A percentile compares a stretch with the other conserved stretches of the same genome.
Conservation (phyloP, 2,329 filamentous ascomycete genomes). For the Mycocentrospora acerina region DNA sequence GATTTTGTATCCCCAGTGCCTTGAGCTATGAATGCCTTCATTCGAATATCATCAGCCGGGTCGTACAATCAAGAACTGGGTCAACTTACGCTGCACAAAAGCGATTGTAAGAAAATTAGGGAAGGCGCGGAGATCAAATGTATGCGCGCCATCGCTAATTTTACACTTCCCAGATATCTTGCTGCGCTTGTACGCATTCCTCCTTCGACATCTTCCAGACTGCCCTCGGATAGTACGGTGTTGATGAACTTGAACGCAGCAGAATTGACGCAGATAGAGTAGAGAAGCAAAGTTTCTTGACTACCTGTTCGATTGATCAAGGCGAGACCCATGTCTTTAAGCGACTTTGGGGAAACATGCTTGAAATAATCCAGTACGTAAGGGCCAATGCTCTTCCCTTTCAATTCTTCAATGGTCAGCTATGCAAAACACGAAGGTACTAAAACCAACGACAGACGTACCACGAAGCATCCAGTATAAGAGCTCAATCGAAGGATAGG, state of each 20-base stretch:
- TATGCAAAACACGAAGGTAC: background rate
- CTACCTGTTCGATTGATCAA: constrained; percentile 13
- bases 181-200: constrained; percentile 10
- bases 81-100: constrained; percentile 21
- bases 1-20: constrained; percentile 16
- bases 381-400: constrained; percentile 15
- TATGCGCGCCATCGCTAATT: constrained; percentile 20
- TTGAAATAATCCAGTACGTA: constrained; percentile 23
- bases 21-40: constrained; percentile 19
- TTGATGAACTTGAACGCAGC: constrained; percentile 22
- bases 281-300: constrained; percentile 18
- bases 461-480: constrained; percentile 23
- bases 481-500: constrained; percentile 11
- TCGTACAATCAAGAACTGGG: background rate
- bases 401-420: constrained; percentile 11
- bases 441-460: too few species aligned
- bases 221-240: constrained; percentile 10
- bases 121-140: constrained; percentile 16
- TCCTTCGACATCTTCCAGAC: constrained; percentile 9
- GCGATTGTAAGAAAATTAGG: constrained; percentile 16
- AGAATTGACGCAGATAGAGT: constrained; percentile 24
- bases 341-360: constrained; percentile 19
- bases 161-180: constrained; percentile 13
- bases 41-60: constrained; percentile 1
- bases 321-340: constrained; percentile 20